Conservation (phyloP, 441 rosid genomes). For the Eutrema salsugineum region DNA sequence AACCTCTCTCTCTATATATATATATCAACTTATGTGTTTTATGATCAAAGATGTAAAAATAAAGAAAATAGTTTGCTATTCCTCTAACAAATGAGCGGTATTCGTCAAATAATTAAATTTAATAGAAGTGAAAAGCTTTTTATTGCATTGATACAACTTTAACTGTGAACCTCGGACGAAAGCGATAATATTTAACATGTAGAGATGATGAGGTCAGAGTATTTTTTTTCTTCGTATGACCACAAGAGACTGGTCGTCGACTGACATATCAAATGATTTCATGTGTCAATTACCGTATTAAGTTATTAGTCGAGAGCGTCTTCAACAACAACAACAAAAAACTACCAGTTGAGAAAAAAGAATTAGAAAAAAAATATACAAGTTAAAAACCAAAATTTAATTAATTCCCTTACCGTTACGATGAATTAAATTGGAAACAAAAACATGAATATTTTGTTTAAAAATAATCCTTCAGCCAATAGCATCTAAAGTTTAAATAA, state of each 20-base stretch:
- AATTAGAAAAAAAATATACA: too few relatives aligned
- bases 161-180: conserved; percentile 3
- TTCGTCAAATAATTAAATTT: neutral
- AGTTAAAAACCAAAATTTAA: too few relatives aligned
- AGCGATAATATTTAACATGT: neutral
- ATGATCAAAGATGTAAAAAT: too few relatives aligned
- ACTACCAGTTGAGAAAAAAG: too few relatives aligned
- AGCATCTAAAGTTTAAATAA: neutral
- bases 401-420: too few relatives aligned
- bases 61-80: neutral
- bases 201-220: neutral
- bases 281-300: neutral
- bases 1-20: too few relatives aligned
- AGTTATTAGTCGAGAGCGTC: neutral
- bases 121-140: neutral
- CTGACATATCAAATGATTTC: neutral
- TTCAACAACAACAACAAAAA: neutral
- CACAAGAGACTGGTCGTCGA: conserved; percentile 10
- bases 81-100: neutral
- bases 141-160: neutral
- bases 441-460: neutral
- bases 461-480: neutral
- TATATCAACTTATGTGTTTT: too few relatives aligned
- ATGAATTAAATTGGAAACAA: neutral
- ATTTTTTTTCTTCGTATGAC: neutral